Percentiles rank a stretch among this genome's conserved stretches.
These are phyloP conservation scores for Leccinellum rugosiceps DNA, from an alignment of 768 basidiomycete species.

Conservation along the genomic window DNA sequence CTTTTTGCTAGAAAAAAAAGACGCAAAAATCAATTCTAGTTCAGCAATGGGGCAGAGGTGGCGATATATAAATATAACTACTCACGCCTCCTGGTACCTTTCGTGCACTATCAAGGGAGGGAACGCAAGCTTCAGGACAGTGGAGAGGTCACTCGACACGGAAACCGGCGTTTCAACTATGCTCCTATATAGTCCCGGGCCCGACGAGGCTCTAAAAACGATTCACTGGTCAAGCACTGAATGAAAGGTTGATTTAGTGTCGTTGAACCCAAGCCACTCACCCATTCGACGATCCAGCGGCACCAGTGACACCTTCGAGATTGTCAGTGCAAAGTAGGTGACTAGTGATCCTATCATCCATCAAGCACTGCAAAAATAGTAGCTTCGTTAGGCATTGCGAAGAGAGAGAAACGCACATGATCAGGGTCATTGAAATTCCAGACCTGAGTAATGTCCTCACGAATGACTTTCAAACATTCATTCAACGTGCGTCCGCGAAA, in stretches of 20 bases:
- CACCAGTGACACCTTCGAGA: not conserved
- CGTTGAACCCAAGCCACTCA: not conserved
- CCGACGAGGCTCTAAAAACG: not conserved
- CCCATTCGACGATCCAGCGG: not conserved
- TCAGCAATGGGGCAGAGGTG: not conserved
- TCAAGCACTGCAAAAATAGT: conserved; percentile 8
- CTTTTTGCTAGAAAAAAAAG: not conserved
- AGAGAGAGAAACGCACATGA: not conserved
- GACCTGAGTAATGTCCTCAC: conserved; percentile 1
- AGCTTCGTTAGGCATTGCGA: not conserved
- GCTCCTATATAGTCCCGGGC: not conserved
- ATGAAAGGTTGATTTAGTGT: not conserved
- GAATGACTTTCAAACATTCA: conserved; percentile 12
- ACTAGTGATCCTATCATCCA: not conserved
- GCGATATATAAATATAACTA: not conserved
- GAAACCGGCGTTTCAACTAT: not conserved
- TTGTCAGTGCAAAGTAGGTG: conserved; percentile 6
- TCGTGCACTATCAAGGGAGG: not conserved
- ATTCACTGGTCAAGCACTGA: not conserved
- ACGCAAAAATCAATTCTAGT: not conserved
- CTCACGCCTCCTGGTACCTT: conserved; percentile 8
- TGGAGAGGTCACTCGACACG: not conserved
- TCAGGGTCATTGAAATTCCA: conserved; percentile 18
- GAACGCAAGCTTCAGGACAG: not conserved
- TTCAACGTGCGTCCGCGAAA: conserved; percentile 6